phyloP scores from a whole-genome alignment of 1,284 basidiomycete species.

The Ustilago lituana region DNA sequence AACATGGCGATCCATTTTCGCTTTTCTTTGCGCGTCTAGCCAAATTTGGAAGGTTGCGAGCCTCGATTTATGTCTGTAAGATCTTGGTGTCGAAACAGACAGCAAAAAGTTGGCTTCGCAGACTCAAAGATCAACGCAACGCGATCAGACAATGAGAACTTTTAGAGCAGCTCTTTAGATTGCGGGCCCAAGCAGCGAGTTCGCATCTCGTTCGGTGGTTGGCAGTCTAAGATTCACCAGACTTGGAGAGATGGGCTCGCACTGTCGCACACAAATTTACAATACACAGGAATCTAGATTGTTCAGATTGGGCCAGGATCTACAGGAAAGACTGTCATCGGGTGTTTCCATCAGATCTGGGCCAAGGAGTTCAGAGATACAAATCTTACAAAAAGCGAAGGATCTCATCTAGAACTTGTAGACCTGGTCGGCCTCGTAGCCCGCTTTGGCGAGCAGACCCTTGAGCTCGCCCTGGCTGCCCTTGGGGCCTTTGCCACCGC shows the following conservation, averaged over 20 bases:
- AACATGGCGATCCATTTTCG: background rate
- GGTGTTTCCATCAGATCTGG: too few species aligned
- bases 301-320: background rate
- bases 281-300: conserved; percentile 2
- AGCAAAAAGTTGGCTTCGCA: too few species aligned
- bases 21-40: background rate
- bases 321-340: background rate
- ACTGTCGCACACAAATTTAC: too few species aligned
- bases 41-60: conserved; percentile 27
- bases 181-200: too few species aligned
- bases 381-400: background rate
- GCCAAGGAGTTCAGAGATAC: background rate
- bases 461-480: conserved; percentile 64
- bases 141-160: too few species aligned
- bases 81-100: background rate
- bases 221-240: too few species aligned
- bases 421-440: conserved; percentile 63
- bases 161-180: too few species aligned
- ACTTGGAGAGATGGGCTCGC: too few species aligned
- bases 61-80: too few species aligned
- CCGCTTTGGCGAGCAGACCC: conserved; percentile 60
- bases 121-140: too few species aligned
- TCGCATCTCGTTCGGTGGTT: too few species aligned
- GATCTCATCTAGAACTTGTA: conserved; percentile 59
- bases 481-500: conserved; percentile 63